Percentiles rank a stretch among this genome's conserved stretches.
Evolutionary conservation across 441 rosid species (phyloP).

Genomic region (Eutrema salsugineum): DNA sequence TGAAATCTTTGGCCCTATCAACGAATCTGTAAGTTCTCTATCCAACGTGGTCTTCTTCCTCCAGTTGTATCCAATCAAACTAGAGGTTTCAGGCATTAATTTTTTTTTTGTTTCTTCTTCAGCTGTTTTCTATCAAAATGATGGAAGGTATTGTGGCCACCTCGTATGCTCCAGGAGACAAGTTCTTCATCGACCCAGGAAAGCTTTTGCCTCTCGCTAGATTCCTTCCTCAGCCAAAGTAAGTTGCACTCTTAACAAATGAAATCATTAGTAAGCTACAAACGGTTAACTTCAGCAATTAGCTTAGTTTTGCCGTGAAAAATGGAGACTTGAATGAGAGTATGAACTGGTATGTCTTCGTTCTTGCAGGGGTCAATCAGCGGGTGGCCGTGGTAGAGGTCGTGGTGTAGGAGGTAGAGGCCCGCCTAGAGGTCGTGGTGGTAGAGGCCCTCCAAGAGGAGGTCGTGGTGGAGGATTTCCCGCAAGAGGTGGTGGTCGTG

Average conservation of each 20-base stretch:
- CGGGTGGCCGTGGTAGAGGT: not conserved
- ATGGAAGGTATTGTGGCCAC: slow-evolving; percentile 95
- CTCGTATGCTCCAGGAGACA: slow-evolving; percentile 68
- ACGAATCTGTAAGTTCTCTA: slow-evolving; percentile 66
- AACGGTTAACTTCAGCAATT: not conserved
- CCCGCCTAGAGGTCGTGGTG: not conserved
- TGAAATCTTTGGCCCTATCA: slow-evolving; percentile 93
- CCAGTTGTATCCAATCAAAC: not conserved
- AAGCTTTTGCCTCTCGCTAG: slow-evolving; percentile 84
- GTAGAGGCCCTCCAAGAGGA: slow-evolving; percentile 62
- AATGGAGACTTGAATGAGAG: not conserved
- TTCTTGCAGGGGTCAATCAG: slow-evolving; percentile 28
- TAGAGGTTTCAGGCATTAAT: not conserved
- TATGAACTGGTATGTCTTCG: not conserved
- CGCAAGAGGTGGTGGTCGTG: slow-evolving; percentile 61
- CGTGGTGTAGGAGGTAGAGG: not conserved
- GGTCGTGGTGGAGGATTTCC: slow-evolving; percentile 56
- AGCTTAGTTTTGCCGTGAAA: not conserved
- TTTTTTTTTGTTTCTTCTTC: slow-evolving; percentile 22
- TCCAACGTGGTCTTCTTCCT: not conserved
- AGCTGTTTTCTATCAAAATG: slow-evolving; percentile 87
- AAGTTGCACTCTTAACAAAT: slow-evolving; percentile 29
- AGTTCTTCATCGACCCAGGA: slow-evolving; percentile 77
- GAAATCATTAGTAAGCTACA: not conserved
- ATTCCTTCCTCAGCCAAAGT: slow-evolving; percentile 95